Conservation (phyloP, 495 filamentous ascomycete genomes). For the Hypoxylon perforatum region DNA sequence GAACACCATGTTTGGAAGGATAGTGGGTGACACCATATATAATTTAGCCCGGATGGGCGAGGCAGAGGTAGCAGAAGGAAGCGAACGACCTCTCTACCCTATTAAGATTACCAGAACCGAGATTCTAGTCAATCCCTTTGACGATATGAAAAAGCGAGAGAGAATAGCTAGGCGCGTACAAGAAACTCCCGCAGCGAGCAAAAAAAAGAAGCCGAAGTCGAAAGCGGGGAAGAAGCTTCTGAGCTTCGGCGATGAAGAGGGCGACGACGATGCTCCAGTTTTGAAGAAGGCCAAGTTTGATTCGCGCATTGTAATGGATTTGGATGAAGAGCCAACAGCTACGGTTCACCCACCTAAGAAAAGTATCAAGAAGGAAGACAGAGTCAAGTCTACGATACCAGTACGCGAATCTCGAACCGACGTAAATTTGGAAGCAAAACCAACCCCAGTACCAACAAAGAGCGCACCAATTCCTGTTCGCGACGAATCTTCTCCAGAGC, state of each 20-base stretch:
- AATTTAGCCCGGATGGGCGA: conserved; percentile 94
- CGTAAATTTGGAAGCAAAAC: conserved; percentile 26
- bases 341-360: conserved; percentile 41
- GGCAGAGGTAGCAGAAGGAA: conserved; percentile 79
- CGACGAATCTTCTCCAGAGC: conserved; percentile 57
- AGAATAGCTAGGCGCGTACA: conserved; percentile 55
- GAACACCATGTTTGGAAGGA: conserved; percentile 92
- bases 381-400: conserved; percentile 45
- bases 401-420: conserved; percentile 36
- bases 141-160: conserved; percentile 83
- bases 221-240: conserved; percentile 83
- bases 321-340: conserved; percentile 49
- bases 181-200: conserved; percentile 57
- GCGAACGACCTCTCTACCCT: conserved; percentile 89
- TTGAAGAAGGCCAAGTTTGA: conserved; percentile 94
- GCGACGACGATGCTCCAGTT: conserved; percentile 70
- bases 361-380: conserved; percentile 44
- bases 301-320: conserved; percentile 77
- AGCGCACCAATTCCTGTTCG: conserved; percentile 28
- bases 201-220: conserved; percentile 76
- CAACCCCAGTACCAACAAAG: conserved; percentile 37
- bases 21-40: conserved; percentile 95
- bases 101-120: conserved; percentile 81
- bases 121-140: conserved; percentile 89
- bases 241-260: conserved; percentile 91